Evolutionary conservation across 768 basidiomycete species (phyloP), one percentile per base, ranked within the genome.

Genomic region (Lenzites betulinus): DNA sequence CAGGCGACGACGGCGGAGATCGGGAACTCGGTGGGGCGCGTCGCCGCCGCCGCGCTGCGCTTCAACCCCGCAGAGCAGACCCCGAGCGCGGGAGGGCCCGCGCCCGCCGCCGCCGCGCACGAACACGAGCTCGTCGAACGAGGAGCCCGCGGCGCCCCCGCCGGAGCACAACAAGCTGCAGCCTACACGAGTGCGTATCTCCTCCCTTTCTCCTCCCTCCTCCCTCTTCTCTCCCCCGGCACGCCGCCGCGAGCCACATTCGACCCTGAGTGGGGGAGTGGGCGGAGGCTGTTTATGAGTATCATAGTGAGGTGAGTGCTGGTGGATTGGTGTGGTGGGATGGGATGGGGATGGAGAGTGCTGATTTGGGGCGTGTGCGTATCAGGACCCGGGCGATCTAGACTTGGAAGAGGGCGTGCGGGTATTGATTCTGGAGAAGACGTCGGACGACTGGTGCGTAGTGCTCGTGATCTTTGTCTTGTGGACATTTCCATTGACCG

Each of bases 221-320:
- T 30, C 16, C 4, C 5, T 33, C 8, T n/a, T 23, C 50, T 23
- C 28, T n/a, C n/a, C n/a, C n/a, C n/a, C n/a, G n/a, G n/a, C n/a
- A n/a, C n/a, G n/a, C n/a, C n/a, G n/a, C n/a, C n/a, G n/a, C n/a
- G n/a, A n/a, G n/a, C n/a, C n/a, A n/a, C n/a, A n/a, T n/a, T n/a
- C n/a, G n/a, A n/a, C n/a, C n/a, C 74, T 56, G 71, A 74, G 35
- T n/a, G n/a, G 89, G 88, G 4, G 87, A 89, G 62, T 93, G 91
- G 91, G 89, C 83, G 16, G 85, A 92, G 66, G 91, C 78, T 5
- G 65, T 90, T 71, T 93, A 92, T 67, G 90, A 89, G 60, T 93
- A 89, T 75, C 75, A 75, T 43, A 86, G 89, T 51, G 76, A 77
- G 66, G 90, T 91, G 64, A 41, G 74, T 63, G 43, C 30, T 9